Conservation (phyloP, 305 asterid species). For the Solanum chacoense region DNA sequence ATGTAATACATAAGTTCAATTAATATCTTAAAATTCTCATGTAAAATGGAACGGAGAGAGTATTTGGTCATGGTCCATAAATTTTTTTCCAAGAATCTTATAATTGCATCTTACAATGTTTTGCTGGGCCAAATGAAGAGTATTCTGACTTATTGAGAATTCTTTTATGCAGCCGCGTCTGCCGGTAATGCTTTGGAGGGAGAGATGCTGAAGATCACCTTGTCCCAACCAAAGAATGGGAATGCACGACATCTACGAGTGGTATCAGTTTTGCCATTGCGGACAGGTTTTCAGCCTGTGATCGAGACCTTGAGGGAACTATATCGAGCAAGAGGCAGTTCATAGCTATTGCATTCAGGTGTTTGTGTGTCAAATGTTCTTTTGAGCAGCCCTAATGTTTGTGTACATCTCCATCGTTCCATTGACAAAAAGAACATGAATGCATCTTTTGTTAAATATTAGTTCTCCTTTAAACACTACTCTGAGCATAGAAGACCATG, state of each 20-base stretch:
- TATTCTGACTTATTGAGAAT: not conserved
- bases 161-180: slow-evolving; percentile 26
- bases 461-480: not conserved
- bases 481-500: not conserved
- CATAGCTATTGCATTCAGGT: slow-evolving; percentile 6
- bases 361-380: not conserved
- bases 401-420: not conserved
- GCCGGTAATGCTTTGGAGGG: slow-evolving; percentile 65
- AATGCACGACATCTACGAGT: slow-evolving; percentile 78
- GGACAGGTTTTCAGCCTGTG: slow-evolving; percentile 57
- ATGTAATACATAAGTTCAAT: not conserved
- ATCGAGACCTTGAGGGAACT: slow-evolving; percentile 50
- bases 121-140: not conserved
- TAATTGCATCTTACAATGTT: not conserved
- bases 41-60: not conserved
- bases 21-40: not conserved
- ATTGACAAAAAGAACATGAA: not conserved
- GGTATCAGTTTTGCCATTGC: slow-evolving; percentile 56
- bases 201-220: slow-evolving; percentile 58
- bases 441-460: not conserved
- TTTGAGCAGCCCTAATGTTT: not conserved
- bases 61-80: not conserved
- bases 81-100: not conserved
- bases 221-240: slow-evolving; percentile 74
- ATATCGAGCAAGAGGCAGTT: slow-evolving; percentile 29